These are phyloP conservation scores for Takashimella tepidaria DNA, from an alignment of 1,284 basidiomycete genomes.

Conservation along the genomic window DNA sequence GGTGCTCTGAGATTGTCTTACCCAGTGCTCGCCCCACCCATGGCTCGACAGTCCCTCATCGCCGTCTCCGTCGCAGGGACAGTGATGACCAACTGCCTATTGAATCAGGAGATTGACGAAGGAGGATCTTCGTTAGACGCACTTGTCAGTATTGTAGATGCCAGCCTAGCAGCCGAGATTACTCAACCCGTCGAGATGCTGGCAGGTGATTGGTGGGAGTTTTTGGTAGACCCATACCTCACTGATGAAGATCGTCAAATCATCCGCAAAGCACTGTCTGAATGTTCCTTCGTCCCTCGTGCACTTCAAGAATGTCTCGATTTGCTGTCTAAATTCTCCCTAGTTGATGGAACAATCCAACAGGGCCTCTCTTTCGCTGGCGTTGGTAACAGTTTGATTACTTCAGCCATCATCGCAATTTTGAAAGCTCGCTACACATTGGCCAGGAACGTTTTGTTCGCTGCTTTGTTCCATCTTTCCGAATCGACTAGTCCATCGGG, in stretches of 20 bases:
- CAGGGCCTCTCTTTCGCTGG: conserved; percentile 28
- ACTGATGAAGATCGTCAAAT: conserved; percentile 19
- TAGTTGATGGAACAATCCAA: not conserved
- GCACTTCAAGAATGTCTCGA: conserved; percentile 27
- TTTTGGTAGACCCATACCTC: conserved; percentile 28
- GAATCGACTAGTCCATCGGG: conserved; percentile 22
- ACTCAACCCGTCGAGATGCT: conserved; percentile 23
- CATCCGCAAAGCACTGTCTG: conserved; percentile 22
- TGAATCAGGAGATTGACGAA: conserved; percentile 25
- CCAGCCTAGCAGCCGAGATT: conserved; percentile 9
- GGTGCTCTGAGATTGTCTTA: conserved; percentile 21
- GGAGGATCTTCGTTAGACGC: conserved; percentile 34
- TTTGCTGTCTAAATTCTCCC: conserved; percentile 14
- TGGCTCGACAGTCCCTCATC: conserved; percentile 23
- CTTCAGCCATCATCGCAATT: conserved; percentile 26
- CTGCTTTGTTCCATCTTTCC: conserved; percentile 38
- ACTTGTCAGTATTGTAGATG: conserved; percentile 17
- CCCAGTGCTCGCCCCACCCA: conserved; percentile 24
- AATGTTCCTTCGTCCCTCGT: conserved; percentile 9
- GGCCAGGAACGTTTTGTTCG: conserved; percentile 38
- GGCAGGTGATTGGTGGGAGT: conserved; percentile 21
- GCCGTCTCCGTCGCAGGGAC: conserved; percentile 28
- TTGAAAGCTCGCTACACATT: conserved; percentile 39
- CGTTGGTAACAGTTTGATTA: conserved; percentile 38
- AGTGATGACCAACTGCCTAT: conserved; percentile 16